Evolutionary conservation across 345 rosid species (phyloP), one percentile per base, ranked within the genome.

Genomic region (Mallotus nudiflorus): DNA sequence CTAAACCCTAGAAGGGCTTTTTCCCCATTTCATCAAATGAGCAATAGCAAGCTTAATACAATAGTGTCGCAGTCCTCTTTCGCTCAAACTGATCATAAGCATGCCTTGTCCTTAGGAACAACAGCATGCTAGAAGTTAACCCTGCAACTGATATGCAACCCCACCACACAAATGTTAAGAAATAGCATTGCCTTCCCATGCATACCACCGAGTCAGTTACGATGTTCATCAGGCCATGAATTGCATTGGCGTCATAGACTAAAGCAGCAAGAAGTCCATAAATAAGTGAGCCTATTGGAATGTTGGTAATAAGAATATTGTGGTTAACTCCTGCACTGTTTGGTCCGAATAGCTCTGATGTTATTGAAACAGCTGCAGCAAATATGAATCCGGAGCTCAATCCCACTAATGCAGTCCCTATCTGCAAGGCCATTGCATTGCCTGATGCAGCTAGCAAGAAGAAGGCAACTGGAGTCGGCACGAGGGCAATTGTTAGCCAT

Each of bases 311-410:
- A 29, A 95, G 71, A 59, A 95, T 89, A 74, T 95, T 95, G 83
- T 95, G 99, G 80, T 95, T 95, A 31, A 95, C 96, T 0, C 99
- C 97, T 9, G 91, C 83, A 62, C 93, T 92, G 61, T 88, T 92
- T 0, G 97, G 97, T 46, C 99, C 99, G 27, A 95, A 95, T 4
- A 95, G 85, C 79, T 95, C 97, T 0, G 97, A 92, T 20, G 99
- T 95, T 44, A 95, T 77, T 13, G 99, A 92, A 77, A 95, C 97
- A 0, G 97, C 97, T 4, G 97, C 94, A 3, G 99, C 97, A 53
- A 95, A 95, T 75, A 95, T 89, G 86, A 92, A 95, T 0, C 97
- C 99, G 0, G 97, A 95, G 73, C 99, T 92, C 66, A 92, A 46
- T 31, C 97, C 96, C 0, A 95, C 85, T 19, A 95, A 55, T 8